Base-by-base conservation (phyloP, 2,329 filamentous ascomycete species). In the Claviceps purpurea region DNA sequence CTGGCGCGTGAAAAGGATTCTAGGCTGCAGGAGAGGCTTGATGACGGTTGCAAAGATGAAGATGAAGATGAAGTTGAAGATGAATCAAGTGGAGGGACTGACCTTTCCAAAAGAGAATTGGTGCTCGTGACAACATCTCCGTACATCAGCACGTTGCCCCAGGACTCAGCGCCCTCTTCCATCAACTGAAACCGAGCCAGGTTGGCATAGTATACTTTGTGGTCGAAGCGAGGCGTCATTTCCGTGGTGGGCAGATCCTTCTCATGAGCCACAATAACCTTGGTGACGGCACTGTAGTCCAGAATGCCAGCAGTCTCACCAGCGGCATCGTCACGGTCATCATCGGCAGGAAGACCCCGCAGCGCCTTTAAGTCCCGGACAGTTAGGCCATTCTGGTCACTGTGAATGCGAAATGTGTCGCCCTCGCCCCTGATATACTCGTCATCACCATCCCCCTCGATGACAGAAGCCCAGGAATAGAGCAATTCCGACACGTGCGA, bases 101-200 rank as follows among this genome's bases (percentile, higher is more conserved):
- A 87, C 85, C 93, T 95, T 62, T 97, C 93, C 6, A 96, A 76
- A 5, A 97, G 73, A 0, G 90, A 95, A 68, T 91, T 95, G 30
- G 93, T 98, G 65, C 89, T 95, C 2, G 91, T 96, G 16, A 96
- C 76, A 6, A 95, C 89, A 65, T 96, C 89, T 50, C 86, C 90
- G 62, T 97, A 97, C 57, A 97, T 73, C 3, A 98, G 68, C 49
- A 78, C 72, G 49, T 82, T 78, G 4, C 93, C 93, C 73, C 94
- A 97, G 24, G 78, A 70, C 3, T 78, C 71, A 0, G 81, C 76
- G 46, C 79, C 76, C 1, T 77, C 73, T 47, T 77, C 75, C 5
- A 64, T 65, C 30, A 60, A 58, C 50, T 85, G 81, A 62, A 89
- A 94, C 26, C 79, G 70, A 24, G 72, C 69, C 10, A 97, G 73